phyloP scores from a whole-genome alignment of 305 asterid genomes.

The Fraxinus nigra region DNA sequence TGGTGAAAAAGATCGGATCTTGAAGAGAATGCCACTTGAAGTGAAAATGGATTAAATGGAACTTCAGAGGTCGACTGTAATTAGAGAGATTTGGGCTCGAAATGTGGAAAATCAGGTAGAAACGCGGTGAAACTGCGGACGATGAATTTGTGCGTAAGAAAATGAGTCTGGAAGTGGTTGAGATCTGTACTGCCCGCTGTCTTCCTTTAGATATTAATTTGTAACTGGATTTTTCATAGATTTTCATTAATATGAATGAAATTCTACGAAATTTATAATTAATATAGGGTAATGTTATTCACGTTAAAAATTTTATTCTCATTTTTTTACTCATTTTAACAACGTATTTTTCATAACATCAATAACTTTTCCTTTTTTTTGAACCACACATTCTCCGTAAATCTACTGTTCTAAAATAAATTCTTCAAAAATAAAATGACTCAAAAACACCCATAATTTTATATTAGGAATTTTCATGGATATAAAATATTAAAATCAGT shows the following conservation, averaged over 20 bases:
- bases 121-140: neutral
- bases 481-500: neutral
- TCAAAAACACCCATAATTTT: neutral
- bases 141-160: neutral
- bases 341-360: too few relatives aligned
- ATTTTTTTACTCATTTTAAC: too few relatives aligned
- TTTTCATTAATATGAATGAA: neutral
- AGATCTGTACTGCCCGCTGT: neutral
- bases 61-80: neutral
- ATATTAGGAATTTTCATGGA: neutral
- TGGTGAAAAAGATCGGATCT: neutral
- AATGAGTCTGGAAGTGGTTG: neutral
- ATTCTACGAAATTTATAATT: neutral
- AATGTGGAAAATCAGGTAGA: conserved; percentile 9
- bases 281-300: too few relatives aligned
- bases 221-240: neutral
- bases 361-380: too few relatives aligned
- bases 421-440: too few relatives aligned
- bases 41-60: neutral
- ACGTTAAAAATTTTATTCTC: too few relatives aligned
- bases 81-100: neutral
- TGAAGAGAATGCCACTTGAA: neutral
- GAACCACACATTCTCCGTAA: too few relatives aligned
- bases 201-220: neutral
- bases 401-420: too few relatives aligned